Base-by-base conservation (phyloP, 1,139 yeast species). In the Candida gigantensis region DNA sequence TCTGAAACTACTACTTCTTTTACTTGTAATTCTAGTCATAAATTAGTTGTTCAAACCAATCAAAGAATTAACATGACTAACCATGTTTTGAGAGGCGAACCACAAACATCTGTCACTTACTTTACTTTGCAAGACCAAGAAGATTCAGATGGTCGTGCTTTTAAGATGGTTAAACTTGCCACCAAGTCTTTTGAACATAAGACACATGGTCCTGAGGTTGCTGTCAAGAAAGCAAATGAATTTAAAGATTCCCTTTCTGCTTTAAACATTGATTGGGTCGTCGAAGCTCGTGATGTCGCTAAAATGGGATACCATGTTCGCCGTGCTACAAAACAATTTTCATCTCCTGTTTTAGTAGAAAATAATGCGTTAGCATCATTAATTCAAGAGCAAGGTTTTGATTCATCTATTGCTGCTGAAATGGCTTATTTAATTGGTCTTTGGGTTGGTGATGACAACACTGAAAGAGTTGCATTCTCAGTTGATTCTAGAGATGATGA, bases 341-440 rank as follows among this genome's bases (percentile, higher is more conserved):
- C 59, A 34, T 51, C 51, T 38, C 74, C 74, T 23, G 55, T 65
- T 20, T 46, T 55, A 20, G 34, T 44, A 13, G 65, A 65, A 35
- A 53, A 57, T 30, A 58, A 58, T 20, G 41, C 41, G 18, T 43
- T 66, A 13, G 47, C 41, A 24, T 27, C 44, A 11, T 36, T 34
- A 24, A 30, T 59, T 31, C 41, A 44, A 27, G 32, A 37, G 15
- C 26, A 36, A 3, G 54, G 50, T 27, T 40, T 24, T 14, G 36
- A 46, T 36, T 35, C 48, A 27, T 27, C 47, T 36, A 35, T 43
- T 12, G 49, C 55, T 25, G 33, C 45, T 19, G 32, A 47, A 24
- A 26, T 62, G 49, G 67, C 69, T 31, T 67, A 65, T 51, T 46
- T 65, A 29, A 39, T 56, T 25, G 65, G 65, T 55, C 32, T 41